Conservation (phyloP, 768 basidiomycete genomes). For the Chalciporus pseudorubinellus region DNA sequence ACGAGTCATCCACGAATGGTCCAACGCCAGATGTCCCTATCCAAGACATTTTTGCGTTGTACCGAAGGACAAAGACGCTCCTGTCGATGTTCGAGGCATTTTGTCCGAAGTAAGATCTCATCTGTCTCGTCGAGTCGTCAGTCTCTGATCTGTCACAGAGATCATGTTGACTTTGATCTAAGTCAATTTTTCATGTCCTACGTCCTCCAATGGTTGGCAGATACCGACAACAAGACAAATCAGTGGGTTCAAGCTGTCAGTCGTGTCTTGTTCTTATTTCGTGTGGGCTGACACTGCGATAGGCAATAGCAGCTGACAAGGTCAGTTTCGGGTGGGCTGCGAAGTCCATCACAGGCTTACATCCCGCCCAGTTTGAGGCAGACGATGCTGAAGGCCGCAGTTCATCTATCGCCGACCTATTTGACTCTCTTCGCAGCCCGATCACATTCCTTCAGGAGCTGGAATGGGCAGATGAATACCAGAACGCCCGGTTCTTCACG, state of each 20-base stretch:
- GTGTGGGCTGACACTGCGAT: conserved; percentile 8
- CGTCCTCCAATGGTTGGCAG: conserved; percentile 84
- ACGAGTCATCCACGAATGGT: conserved; percentile 82
- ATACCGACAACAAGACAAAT: conserved; percentile 84
- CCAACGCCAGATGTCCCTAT: conserved; percentile 87
- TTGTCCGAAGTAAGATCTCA: conserved; percentile 61
- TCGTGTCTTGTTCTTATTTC: conserved; percentile 13
- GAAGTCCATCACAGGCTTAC: conserved; percentile 2
- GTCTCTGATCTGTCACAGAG: conserved; percentile 36
- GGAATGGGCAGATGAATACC: conserved; percentile 89
- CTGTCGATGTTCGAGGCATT: conserved; percentile 82
- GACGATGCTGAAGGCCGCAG: conserved; percentile 81
- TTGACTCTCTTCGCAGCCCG: conserved; percentile 89
- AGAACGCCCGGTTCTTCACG: conserved; percentile 88
- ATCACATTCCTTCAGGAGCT: conserved; percentile 85
- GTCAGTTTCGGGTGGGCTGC: conserved; percentile 36
- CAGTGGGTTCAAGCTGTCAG: conserved; percentile 93
- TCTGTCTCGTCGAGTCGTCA: background rate
- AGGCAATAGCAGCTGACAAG: conserved; percentile 84
- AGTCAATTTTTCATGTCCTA: conserved; percentile 82
- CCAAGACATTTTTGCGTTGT: conserved; percentile 86
- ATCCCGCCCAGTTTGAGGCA: conserved; percentile 62
- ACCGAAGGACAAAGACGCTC: conserved; percentile 72
- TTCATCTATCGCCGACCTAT: conserved; percentile 96
- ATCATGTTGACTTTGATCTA: conserved; percentile 62